phyloP scores from a whole-genome alignment of 176 grass and related monocot genomes.

The Phoenix roebelenii region DNA sequence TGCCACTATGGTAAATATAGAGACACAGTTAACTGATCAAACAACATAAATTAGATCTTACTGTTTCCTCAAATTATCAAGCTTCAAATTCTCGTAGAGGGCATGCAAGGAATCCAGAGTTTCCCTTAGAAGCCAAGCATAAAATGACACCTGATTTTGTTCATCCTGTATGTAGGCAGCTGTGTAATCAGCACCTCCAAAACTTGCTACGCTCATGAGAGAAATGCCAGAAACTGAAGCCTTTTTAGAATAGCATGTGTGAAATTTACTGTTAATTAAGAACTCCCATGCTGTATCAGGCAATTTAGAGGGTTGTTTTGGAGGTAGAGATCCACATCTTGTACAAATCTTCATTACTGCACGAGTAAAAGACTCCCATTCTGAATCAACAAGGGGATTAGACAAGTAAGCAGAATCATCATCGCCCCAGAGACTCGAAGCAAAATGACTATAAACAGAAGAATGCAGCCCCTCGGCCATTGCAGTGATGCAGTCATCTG shows the following conservation, averaged over 20 bases:
- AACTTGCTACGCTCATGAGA: constrained; percentile 32
- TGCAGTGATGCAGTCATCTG: constrained; percentile 80
- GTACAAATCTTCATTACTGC: constrained; percentile 56
- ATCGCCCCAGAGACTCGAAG: constrained; percentile 71
- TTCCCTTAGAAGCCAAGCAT: constrained; percentile 53
- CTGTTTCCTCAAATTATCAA: constrained; percentile 81
- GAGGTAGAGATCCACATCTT: constrained; percentile 33
- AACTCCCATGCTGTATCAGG: constrained; percentile 66
- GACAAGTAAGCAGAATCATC: constrained; percentile 42
- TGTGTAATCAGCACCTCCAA: constrained; percentile 7
- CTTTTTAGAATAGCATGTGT: constrained; percentile 45
- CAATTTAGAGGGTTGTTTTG: constrained; percentile 21
- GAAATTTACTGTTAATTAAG: constrained; percentile 71
- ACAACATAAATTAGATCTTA: constrained; percentile 36
- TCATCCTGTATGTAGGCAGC: constrained; percentile 33
- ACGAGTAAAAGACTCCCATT: constrained; percentile 78
- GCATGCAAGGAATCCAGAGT: constrained; percentile 76
- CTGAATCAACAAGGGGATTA: constrained; percentile 44
- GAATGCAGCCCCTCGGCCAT: constrained; percentile 75
- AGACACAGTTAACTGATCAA: neutral
- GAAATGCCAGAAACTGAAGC: constrained; percentile 30
- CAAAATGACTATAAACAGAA: constrained; percentile 59
- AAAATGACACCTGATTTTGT: constrained; percentile 32
- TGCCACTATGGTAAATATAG: constrained; percentile 1
- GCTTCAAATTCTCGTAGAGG: constrained; percentile 85